Percentiles rank a stretch among this genome's conserved stretches.
These are phyloP conservation scores for Cutaneotrichosporon arboriforme DNA, from an alignment of 1,284 basidiomycete species.

Conservation along the genomic window DNA sequence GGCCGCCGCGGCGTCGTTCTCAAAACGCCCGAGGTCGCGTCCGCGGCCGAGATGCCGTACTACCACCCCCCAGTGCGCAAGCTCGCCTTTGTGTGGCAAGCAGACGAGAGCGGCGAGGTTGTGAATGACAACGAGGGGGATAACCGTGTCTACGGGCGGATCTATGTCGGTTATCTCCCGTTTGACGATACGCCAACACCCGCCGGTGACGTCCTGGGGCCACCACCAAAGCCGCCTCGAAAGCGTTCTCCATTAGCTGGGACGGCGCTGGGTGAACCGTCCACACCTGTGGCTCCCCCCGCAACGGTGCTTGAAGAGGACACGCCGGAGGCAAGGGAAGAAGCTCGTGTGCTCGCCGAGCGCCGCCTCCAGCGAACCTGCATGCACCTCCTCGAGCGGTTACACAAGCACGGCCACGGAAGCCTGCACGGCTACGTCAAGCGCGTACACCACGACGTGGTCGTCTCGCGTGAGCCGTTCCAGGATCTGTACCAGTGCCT, in stretches of 20 bases:
- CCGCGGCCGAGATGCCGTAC: slow-evolving; percentile 36
- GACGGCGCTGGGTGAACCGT: background rate
- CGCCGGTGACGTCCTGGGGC: slow-evolving; percentile 3
- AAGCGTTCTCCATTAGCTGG: slow-evolving; percentile 36
- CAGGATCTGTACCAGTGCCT: slow-evolving; percentile 85
- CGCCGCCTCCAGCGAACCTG: slow-evolving; percentile 69
- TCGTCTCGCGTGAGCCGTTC: slow-evolving; percentile 71
- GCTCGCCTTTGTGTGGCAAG: slow-evolving; percentile 37
- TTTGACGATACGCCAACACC: slow-evolving; percentile 17
- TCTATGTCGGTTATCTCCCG: slow-evolving; percentile 33
- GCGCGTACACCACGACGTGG: slow-evolving; percentile 72
- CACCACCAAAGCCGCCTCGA: slow-evolving; percentile 14
- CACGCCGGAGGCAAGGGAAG: slow-evolving; percentile 1
- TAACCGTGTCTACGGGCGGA: slow-evolving; percentile 7
- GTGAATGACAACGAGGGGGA: background rate
- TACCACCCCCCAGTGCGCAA: slow-evolving; percentile 43
- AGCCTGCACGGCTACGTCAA: slow-evolving; percentile 74
- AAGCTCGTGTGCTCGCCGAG: slow-evolving; percentile 17
- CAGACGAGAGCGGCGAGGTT: slow-evolving; percentile 2
- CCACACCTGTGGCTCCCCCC: slow-evolving; percentile 6
- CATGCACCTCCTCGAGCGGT: slow-evolving; percentile 68
- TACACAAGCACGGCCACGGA: slow-evolving; percentile 83
- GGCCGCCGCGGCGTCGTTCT: slow-evolving; percentile 29
- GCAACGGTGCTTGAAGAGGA: slow-evolving; percentile 17
- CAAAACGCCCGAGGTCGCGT: slow-evolving; percentile 29